phyloP scores from a whole-genome alignment of 2,329 filamentous ascomycete genomes.

The Pestalotiopsis sp. region DNA sequence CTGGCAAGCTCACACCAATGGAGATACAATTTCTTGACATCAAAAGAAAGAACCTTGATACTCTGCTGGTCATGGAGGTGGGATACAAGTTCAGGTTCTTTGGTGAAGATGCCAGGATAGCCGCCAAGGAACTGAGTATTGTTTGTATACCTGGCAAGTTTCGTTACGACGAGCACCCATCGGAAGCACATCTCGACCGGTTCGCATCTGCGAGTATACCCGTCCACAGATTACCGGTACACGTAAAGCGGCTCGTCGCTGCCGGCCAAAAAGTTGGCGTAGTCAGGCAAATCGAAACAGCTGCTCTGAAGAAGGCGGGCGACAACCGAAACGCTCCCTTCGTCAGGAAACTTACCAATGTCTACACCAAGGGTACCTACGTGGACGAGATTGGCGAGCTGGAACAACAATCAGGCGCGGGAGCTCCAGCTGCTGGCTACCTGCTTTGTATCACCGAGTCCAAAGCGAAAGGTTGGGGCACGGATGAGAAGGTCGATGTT shows the following conservation, averaged over 20 bases:
- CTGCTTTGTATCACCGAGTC: conserved; percentile 89
- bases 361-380: conserved; percentile 98
- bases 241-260: conserved; percentile 88
- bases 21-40: conserved; percentile 93
- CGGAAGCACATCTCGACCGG: conserved; percentile 86
- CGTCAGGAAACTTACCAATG: conserved; percentile 86
- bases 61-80: conserved; percentile 88
- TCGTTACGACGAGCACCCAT: conserved; percentile 90
- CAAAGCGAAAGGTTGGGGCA: conserved; percentile 75
- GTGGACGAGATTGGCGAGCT: conserved; percentile 89
- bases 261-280: conserved; percentile 96
- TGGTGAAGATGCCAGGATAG: conserved; percentile 87
- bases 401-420: conserved; percentile 49
- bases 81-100: conserved; percentile 99
- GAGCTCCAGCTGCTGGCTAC: conserved; percentile 74
- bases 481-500: conserved; percentile 90
- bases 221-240: conserved; percentile 86
- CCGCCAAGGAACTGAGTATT: conserved; percentile 88
- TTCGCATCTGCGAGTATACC: conserved; percentile 97
- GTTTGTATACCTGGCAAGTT: conserved; percentile 96
- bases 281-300: conserved; percentile 91
- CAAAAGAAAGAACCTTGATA: conserved; percentile 88
- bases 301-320: conserved; percentile 90
- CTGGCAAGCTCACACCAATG: conserved; percentile 87
- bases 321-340: conserved; percentile 95